Conservation (phyloP, 352 stramenopile species). For the Pythium apleroticum region DNA sequence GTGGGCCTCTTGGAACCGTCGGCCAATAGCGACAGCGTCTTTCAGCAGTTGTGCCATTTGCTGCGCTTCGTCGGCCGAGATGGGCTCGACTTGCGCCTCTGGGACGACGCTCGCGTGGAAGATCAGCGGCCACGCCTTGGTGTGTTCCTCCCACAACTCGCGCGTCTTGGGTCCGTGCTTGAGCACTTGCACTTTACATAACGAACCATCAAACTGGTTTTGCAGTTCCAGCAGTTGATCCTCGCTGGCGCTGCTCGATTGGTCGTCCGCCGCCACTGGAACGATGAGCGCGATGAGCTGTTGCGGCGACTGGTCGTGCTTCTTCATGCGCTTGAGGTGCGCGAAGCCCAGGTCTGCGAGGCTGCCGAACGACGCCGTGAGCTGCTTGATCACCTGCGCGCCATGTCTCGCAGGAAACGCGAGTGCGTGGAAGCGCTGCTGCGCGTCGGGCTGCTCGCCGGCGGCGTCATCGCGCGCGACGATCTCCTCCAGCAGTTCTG, state of each 20-base stretch:
- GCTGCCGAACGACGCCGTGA: conserved; percentile 47
- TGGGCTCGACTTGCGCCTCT: conserved; percentile 38
- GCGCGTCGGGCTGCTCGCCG: conserved; percentile 38
- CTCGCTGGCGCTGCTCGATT: conserved; percentile 1
- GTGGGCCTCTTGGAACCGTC: conserved; percentile 21
- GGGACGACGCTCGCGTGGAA: conserved; percentile 72
- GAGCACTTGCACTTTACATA: conserved; percentile 52
- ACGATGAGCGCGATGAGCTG: conserved; percentile 59
- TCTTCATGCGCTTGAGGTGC: conserved; percentile 86
- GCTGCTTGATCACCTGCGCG: conserved; percentile 64
- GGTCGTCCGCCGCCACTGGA: conserved; percentile 23
- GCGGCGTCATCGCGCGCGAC: conserved; percentile 29
- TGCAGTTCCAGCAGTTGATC: conserved; percentile 28
- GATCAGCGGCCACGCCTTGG: conserved; percentile 69
- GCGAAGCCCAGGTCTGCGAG: conserved; percentile 63
- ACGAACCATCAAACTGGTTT: conserved; percentile 41
- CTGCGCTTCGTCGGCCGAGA: conserved; percentile 39
- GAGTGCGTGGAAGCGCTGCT: conserved; percentile 71
- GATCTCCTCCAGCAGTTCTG: conserved; percentile 45
- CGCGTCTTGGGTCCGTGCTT: conserved; percentile 55
- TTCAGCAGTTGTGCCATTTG: conserved; percentile 35
- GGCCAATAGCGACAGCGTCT: conserved; percentile 26
- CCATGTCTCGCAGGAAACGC: conserved; percentile 65
- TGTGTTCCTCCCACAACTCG: conserved; percentile 59
- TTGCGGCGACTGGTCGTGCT: conserved; percentile 37